These are phyloP conservation scores for Yamadazyma triangularis DNA, from an alignment of 1,139 yeast genomes.

Conservation along the genomic window DNA sequence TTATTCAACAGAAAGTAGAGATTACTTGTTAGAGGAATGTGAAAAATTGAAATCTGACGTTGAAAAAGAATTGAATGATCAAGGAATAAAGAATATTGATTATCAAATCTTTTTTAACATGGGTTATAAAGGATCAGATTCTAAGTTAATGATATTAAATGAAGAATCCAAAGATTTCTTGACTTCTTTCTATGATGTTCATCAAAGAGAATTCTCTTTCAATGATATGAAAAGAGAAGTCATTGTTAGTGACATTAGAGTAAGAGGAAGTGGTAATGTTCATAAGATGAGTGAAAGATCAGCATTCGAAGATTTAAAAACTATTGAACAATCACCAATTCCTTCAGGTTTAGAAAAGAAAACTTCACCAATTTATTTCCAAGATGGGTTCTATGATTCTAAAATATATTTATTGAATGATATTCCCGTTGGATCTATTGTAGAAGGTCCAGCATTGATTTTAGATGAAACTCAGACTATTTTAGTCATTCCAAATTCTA, in stretches of 20 bases:
- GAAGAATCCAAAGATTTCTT: conserved; percentile 20
- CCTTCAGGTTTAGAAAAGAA: conserved; percentile 5
- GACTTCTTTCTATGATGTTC: conserved; percentile 43
- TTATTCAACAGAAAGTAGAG: conserved; percentile 8
- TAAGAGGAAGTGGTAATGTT: conserved; percentile 34
- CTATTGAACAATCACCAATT: conserved; percentile 4
- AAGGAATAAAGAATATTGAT: conserved; percentile 15
- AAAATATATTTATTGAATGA: conserved; percentile 12
- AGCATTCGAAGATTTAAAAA: conserved; percentile 10
- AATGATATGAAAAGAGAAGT: conserved; percentile 47
- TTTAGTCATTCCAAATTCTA: conserved; percentile 15
- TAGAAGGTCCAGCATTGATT: conserved; percentile 18
- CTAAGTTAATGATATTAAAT: conserved; percentile 15
- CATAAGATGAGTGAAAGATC: conserved; percentile 11
- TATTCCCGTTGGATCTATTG: conserved; percentile 14
- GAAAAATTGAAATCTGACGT: conserved; percentile 10
- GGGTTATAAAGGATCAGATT: conserved; percentile 20
- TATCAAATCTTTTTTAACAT: conserved; percentile 15
- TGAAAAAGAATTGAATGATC: conserved; percentile 11
- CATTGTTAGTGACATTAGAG: conserved; percentile 15
- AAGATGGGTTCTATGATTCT: conserved; percentile 27
- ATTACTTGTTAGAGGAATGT: conserved; percentile 11
- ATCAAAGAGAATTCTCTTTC: conserved; percentile 69
- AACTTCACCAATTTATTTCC: conserved; percentile 30
- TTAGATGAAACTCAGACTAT: conserved; percentile 20